Base-by-base conservation (phyloP, 345 rosid genomes). In the Salix purpurea region DNA sequence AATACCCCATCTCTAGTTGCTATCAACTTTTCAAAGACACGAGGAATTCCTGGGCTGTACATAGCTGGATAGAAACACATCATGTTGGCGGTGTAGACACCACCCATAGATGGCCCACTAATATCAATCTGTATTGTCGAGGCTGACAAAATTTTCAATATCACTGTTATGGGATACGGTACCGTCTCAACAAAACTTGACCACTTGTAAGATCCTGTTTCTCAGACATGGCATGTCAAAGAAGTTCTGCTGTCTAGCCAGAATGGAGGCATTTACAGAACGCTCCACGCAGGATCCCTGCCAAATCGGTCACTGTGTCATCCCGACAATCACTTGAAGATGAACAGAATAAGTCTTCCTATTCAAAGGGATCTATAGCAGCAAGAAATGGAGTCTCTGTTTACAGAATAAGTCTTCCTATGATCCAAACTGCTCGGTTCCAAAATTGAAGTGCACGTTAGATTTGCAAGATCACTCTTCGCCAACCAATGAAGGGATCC, bases 201-300 rank as follows among this genome's bases (percentile, higher is more conserved):
- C 62, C 62, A 58, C 23, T 10, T 58, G 4, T 58, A 58, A 23
- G 62, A 24, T 21, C 60, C 48, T 64, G 64, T n/a, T 74, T 21
- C 10, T 28, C 70, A 74, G 77, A 74, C 61, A 74, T 44, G 61
- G 58, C 40, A 42, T 73, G 58, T 61, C 56, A 61, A 23, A 23
- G 1, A 48, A 70, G 40, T 28, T 16, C 2, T 70, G 28, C 5
- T 70, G 28, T 30, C 74, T 23, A 30, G 13, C 36, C 40, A 36
- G n/a, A 11, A n/a, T 5, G 67, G 37, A 72, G 19, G 11, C 50
- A 36, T 58, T 58, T 58, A 71, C 18, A 30, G 65, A 32, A 30
- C 16, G 46, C n/a, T 12, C 36, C 48, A 58, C 52, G 8, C 10
- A 42, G 36, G 11, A 58, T 58, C 28, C 28, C 62, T 58, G 28